A percentile compares a stretch with the other conserved stretches of the same genome.
Conservation (phyloP, 805 yeast genomes). For the Candida arabinofermentans region DNA sequence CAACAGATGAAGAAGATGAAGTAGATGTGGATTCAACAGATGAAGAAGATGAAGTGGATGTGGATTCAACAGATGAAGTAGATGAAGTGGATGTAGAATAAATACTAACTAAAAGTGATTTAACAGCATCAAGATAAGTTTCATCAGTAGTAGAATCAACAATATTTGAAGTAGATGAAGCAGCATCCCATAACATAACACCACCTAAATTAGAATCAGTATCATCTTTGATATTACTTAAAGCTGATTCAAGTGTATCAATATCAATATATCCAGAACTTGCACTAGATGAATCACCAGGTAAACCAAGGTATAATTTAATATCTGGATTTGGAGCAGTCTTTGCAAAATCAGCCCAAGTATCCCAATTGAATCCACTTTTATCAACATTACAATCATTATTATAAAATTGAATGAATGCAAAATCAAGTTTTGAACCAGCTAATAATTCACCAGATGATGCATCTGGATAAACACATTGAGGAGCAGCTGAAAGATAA, state of each 20-base stretch:
- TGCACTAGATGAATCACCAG: conserved; percentile 52
- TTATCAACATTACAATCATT: conserved; percentile 61
- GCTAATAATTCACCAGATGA: conserved; percentile 38
- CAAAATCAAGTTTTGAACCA: conserved; percentile 66
- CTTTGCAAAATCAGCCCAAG: conserved; percentile 67
- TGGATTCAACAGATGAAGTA: conserved; percentile 1
- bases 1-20: conserved; percentile 5
- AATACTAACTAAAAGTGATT: conserved; percentile 18
- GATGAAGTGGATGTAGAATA: conserved; percentile 8
- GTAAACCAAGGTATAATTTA: conserved; percentile 71
- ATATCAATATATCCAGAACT: conserved; percentile 52
- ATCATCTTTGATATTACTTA: conserved; percentile 17
- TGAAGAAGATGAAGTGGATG: conserved; percentile 11
- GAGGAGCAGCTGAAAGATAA: conserved; percentile 88
- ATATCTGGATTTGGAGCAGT: conserved; percentile 65
- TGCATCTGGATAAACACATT: conserved; percentile 84
- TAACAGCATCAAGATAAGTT: conserved; percentile 27
- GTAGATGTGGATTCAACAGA: too few species aligned
- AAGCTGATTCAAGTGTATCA: conserved; percentile 32
- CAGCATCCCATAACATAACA: conserved; percentile 84
- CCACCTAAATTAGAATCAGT: conserved; percentile 53
- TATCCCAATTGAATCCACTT: conserved; percentile 58
- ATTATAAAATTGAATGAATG: conserved; percentile 87
- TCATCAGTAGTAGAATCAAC: conserved; percentile 42
- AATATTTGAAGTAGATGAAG: conserved; percentile 49